Percentiles rank a stretch among this genome's conserved stretches.
Conservation (phyloP, 2,329 filamentous ascomycete species). For the Clarireedia paspali region DNA sequence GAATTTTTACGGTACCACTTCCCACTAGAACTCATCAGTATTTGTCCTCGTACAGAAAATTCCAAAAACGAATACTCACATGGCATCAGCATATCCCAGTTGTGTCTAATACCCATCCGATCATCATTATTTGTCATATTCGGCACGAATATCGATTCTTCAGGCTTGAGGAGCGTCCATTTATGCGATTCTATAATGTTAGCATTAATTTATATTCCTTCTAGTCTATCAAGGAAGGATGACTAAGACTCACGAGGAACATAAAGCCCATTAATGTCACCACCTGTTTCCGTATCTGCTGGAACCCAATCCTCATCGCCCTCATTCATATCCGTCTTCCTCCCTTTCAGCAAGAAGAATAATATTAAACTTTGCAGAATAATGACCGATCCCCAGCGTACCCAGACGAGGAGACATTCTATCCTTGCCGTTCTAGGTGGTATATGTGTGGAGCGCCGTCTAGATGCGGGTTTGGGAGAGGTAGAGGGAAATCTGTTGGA, state of each 20-base stretch:
- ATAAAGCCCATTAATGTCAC: slow-evolving; percentile 29
- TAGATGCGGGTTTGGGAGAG: too few species aligned
- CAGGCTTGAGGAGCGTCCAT: slow-evolving; percentile 26
- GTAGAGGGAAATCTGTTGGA: not conserved
- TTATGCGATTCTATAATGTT: slow-evolving; percentile 18
- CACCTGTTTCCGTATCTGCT: slow-evolving; percentile 26
- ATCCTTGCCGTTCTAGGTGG: too few species aligned
- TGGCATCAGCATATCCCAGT: slow-evolving; percentile 30
- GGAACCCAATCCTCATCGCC: slow-evolving; percentile 10
- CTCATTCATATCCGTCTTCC: slow-evolving; percentile 6
- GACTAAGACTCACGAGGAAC: slow-evolving; percentile 22
- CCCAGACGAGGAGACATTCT: slow-evolving; percentile 19
- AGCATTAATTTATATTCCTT: not conserved
- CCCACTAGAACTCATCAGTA: slow-evolving; percentile 16
- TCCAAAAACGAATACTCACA: slow-evolving; percentile 12
- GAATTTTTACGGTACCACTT: slow-evolving; percentile 27
- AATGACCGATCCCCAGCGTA: slow-evolving; percentile 24
- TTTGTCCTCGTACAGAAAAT: not conserved
- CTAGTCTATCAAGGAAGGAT: not conserved
- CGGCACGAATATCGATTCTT: slow-evolving; percentile 25
- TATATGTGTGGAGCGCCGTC: too few species aligned
- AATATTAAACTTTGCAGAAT: slow-evolving; percentile 26
- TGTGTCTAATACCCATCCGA: slow-evolving; percentile 26
- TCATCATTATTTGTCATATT: slow-evolving; percentile 28
- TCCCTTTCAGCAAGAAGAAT: slow-evolving; percentile 13